Percentiles rank a stretch among this genome's conserved stretches.
These are phyloP conservation scores for Fusarium incarnatum DNA, from an alignment of 2,329 filamentous ascomycete species.

Conservation along the genomic window DNA sequence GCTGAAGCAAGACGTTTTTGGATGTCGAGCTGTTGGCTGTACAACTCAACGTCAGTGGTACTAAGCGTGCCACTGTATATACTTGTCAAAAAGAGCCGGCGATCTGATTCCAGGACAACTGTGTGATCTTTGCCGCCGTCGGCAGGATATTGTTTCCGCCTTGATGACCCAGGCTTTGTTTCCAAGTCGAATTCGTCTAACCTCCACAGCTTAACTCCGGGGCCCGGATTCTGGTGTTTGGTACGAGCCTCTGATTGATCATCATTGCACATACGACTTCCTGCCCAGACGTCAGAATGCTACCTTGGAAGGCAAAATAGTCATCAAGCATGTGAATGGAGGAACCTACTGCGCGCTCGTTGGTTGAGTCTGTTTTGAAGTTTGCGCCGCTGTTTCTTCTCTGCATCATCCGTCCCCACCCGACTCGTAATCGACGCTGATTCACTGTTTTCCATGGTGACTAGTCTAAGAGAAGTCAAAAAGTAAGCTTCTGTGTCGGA, in stretches of 20 bases:
- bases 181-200: slow-evolving; percentile 7
- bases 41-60: not conserved
- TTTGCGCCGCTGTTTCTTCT: slow-evolving; percentile 15
- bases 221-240: not conserved
- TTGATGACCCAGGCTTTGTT: not conserved
- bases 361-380: slow-evolving; percentile 17
- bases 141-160: too few relatives aligned
- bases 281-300: not conserved
- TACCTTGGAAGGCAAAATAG: not conserved
- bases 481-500: slow-evolving; percentile 6
- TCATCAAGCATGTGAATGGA: not conserved
- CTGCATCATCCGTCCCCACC: not conserved
- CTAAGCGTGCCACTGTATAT: not conserved
- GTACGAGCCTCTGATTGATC: not conserved
- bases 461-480: not conserved
- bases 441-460: too few relatives aligned
- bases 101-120: not conserved
- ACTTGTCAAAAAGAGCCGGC: not conserved
- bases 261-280: not conserved
- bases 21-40: slow-evolving; percentile 8
- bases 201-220: slow-evolving; percentile 20
- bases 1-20: not conserved
- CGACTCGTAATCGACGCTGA: not conserved
- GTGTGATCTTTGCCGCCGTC: too few relatives aligned
- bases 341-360: slow-evolving; percentile 14